Evolutionary conservation across 148 eudicot genomes (phyloP), one percentile per base, ranked within the genome.

Genomic region (Tetragonia tetragonoides): DNA sequence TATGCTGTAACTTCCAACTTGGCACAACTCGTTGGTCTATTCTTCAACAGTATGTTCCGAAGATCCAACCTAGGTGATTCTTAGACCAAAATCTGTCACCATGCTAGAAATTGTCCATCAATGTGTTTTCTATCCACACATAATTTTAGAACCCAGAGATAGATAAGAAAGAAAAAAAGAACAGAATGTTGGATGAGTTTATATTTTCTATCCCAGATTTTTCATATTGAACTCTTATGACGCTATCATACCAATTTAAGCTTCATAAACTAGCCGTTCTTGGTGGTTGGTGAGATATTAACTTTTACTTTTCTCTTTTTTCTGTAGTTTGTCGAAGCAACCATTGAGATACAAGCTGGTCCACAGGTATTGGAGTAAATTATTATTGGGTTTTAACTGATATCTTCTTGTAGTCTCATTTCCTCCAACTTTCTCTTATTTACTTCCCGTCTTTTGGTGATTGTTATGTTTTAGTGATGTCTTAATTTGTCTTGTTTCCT

Each of bases 301-400:
- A 71, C 49, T 16, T 23, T 23, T 16, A 2, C 72, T 57, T 46
- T 79, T 60, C 40, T 71, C 10, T 75, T 68, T 78, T 75, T 57
- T 81, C 49, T 83, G 86, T 92, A 94, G 98, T 94, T 94, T 85
- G 98, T 92, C 54, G 97, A 94, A 87, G 97, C 95, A 68, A 84
- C 85, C 73, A 75, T 94, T 70, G 89, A 83, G 66, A 84, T 94
- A 78, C 89, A 66, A 73, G 97, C 97, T 78, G 84, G 83, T 75
- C 77, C 82, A 40, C 84, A 90, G 97, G 98, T 92, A 87, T 24
- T 28, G 34, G 34, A 28, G 57, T 81, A 5, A 64, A 51, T 16
- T 16, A 21, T 21, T n/a, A 70, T 59, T 20, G 21, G 3, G 59
- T 5, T 80, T 0, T 66, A 49, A 0, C 18, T 17, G 41, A 21